These are phyloP conservation scores for Candida qinlingensis DNA, from an alignment of 805 yeast species.

Conservation along the genomic window DNA sequence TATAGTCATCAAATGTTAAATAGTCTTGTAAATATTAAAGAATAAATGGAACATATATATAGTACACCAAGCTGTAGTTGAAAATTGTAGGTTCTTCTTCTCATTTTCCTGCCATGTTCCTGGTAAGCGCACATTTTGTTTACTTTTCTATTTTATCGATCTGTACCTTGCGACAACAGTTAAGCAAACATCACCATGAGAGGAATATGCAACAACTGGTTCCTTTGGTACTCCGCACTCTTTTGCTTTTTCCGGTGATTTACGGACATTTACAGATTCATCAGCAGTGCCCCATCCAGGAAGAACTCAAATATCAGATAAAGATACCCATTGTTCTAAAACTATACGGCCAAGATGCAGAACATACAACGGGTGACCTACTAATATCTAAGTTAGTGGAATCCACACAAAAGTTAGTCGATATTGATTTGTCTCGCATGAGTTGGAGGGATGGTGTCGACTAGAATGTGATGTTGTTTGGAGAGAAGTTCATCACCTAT, in stretches of 20 bases:
- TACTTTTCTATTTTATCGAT: not conserved
- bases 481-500: not conserved
- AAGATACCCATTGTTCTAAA: not conserved
- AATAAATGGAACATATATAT: too few relatives aligned
- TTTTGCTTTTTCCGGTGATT: not conserved
- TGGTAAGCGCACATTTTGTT: not conserved
- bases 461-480: not conserved
- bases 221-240: too few relatives aligned
- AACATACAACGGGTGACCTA: not conserved
- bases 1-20: conserved; percentile 47
- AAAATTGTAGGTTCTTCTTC: too few relatives aligned
- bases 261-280: not conserved
- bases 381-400: not conserved
- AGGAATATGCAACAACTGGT: not conserved
- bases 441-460: not conserved
- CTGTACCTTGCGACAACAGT: too few relatives aligned
- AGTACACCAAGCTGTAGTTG: too few relatives aligned
- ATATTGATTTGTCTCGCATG: not conserved
- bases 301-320: not conserved
- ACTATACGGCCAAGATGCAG: not conserved
- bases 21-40: not conserved
- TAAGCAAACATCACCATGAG: not conserved
- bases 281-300: too few relatives aligned
- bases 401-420: conserved; percentile 1
- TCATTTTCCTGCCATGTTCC: too few relatives aligned